Conservation (phyloP, 1,284 basidiomycete genomes). For the Apiotrichum gracile region DNA sequence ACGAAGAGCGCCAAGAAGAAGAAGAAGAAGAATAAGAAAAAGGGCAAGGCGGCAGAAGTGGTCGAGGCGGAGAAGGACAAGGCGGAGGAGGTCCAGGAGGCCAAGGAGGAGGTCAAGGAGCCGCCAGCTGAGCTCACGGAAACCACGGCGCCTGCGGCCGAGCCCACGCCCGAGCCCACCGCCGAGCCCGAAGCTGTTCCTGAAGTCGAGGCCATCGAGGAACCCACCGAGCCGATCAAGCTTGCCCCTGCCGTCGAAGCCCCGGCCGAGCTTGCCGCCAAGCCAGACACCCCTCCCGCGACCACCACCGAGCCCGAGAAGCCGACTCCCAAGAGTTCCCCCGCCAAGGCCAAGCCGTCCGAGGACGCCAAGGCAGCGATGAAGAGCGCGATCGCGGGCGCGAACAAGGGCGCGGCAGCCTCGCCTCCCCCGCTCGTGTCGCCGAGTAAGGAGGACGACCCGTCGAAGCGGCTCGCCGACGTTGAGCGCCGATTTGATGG, state of each 20-base stretch:
- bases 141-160: background rate
- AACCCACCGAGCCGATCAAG: too few species aligned
- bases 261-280: background rate
- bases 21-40: slow-evolving; percentile 11
- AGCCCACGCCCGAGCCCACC: too few species aligned
- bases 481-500: slow-evolving; percentile 31
- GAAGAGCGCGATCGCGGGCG: background rate
- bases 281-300: background rate
- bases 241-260: background rate
- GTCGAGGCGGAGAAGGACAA: background rate
- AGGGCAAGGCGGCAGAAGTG: slow-evolving; percentile 2
- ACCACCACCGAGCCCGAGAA: background rate
- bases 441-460: slow-evolving; percentile 7
- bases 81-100: background rate
- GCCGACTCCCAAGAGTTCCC: background rate
- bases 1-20: slow-evolving; percentile 2
- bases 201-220: too few species aligned
- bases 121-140: background rate
- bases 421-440: slow-evolving; percentile 1
- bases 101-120: background rate
- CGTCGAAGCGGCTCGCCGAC: slow-evolving; percentile 17
- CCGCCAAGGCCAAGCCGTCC: background rate
- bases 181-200: too few species aligned
- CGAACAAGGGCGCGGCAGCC: background rate
- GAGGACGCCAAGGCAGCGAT: background rate